phyloP scores from a whole-genome alignment of 495 filamentous ascomycete genomes.

The Annulohypoxylon bovei region DNA sequence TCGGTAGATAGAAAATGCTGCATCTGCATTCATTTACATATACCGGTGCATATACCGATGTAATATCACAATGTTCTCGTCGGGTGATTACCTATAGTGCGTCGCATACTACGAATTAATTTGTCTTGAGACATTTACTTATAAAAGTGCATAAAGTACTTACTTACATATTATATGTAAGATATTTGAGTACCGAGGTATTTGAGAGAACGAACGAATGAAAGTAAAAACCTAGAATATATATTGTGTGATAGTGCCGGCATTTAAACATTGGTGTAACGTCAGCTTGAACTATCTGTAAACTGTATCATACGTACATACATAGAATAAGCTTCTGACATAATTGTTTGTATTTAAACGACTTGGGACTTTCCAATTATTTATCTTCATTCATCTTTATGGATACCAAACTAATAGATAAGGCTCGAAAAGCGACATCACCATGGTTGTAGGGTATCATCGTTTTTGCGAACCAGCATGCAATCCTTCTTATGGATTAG shows the following conservation, averaged over 20 bases:
- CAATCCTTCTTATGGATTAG: neutral
- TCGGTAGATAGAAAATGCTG: neutral
- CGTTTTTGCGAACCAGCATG: neutral
- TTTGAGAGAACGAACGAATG: neutral
- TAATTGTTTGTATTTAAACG: neutral
- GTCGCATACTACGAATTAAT: neutral
- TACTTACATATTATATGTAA: too few species aligned
- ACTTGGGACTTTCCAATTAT: neutral
- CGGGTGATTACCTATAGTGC: neutral
- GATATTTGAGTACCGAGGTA: neutral
- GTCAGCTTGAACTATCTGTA: neutral
- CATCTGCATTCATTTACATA: constrained; percentile 1
- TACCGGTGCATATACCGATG: constrained; percentile 1
- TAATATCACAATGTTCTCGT: constrained; percentile 27
- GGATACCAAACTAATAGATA: neutral
- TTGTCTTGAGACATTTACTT: neutral
- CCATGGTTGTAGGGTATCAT: constrained; percentile 5
- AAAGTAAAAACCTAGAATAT: neutral
- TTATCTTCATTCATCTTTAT: neutral
- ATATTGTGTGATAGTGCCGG: neutral
- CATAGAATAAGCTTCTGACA: neutral
- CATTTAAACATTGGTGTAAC: neutral
- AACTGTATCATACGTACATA: too few species aligned
- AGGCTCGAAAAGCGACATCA: neutral
- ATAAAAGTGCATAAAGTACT: too few species aligned